Conservation (phyloP, 257 asterid species). For the Anisodus tanguticus region DNA sequence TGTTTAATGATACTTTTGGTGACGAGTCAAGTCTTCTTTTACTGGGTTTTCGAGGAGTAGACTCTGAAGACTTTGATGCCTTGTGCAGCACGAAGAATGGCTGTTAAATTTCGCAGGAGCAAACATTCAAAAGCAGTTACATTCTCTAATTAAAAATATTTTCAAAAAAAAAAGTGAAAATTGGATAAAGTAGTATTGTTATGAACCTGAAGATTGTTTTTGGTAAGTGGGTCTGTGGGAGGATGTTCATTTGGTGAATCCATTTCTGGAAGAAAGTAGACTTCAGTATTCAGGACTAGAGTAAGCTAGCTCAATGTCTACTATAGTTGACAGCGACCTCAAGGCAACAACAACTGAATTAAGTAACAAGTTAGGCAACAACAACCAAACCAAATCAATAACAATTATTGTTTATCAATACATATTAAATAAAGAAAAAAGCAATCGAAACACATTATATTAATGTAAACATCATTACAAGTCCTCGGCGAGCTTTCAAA, state of each 20-base stretch:
- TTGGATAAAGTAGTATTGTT: neutral
- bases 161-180: neutral
- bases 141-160: too few relatives aligned
- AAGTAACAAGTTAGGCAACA: neutral
- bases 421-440: neutral
- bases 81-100: conserved; percentile 85
- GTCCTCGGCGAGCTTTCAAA: neutral
- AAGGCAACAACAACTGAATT: neutral
- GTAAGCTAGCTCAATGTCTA: neutral
- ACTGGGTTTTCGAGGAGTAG: conserved; percentile 45
- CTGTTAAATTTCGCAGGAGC: conserved; percentile 38
- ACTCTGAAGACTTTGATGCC: conserved; percentile 51
- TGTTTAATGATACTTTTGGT: conserved; percentile 36
- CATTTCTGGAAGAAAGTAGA: conserved; percentile 3
- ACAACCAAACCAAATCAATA: neutral
- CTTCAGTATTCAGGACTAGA: neutral
- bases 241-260: conserved; percentile 8
- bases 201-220: conserved; percentile 55
- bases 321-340: neutral
- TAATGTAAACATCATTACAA: neutral
- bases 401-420: neutral
- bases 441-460: too few relatives aligned
- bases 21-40: conserved; percentile 63
- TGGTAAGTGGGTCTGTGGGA: conserved; percentile 24
- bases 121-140: conserved; percentile 4